Percentiles rank a stretch among this genome's conserved stretches.
These are phyloP conservation scores for Tremella yokohamensis DNA, from an alignment of 768 basidiomycete species.

Conservation along the genomic window DNA sequence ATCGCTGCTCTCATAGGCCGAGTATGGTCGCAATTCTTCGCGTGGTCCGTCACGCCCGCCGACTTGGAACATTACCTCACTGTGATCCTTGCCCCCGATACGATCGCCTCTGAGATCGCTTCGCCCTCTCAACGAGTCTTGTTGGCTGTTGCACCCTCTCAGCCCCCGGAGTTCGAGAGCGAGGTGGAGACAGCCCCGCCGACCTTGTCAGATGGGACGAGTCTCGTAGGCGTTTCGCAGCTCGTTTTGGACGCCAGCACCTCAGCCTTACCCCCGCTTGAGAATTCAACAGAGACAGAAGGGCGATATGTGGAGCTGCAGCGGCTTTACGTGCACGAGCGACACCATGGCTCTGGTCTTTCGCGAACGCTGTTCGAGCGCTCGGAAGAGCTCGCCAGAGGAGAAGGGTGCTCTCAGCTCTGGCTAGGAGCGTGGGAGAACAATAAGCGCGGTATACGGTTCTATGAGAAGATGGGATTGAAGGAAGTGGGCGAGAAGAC, in stretches of 20 bases:
- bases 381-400: conserved; percentile 13
- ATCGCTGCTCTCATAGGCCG: conserved; percentile 22
- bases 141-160: conserved; percentile 12
- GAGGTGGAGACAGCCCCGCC: neutral
- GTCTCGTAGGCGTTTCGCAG: conserved; percentile 21
- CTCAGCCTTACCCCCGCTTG: conserved; percentile 4
- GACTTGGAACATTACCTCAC: conserved; percentile 29
- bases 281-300: neutral
- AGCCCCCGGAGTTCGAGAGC: neutral
- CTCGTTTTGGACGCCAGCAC: conserved; percentile 15
- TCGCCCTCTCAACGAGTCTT: conserved; percentile 15
- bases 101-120: conserved; percentile 16
- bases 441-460: conserved; percentile 20
- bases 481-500: conserved; percentile 22
- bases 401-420: conserved; percentile 11
- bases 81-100: conserved; percentile 13
- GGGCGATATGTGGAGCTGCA: conserved; percentile 17
- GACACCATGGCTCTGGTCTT: conserved; percentile 20
- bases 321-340: conserved; percentile 23
- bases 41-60: conserved; percentile 21
- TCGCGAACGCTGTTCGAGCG: conserved; percentile 13
- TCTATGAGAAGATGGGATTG: conserved; percentile 28
- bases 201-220: neutral
- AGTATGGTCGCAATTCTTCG: conserved; percentile 36
- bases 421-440: conserved; percentile 36